phyloP scores from a whole-genome alignment of 257 asterid species.

The Leptodermis oblonga region DNA sequence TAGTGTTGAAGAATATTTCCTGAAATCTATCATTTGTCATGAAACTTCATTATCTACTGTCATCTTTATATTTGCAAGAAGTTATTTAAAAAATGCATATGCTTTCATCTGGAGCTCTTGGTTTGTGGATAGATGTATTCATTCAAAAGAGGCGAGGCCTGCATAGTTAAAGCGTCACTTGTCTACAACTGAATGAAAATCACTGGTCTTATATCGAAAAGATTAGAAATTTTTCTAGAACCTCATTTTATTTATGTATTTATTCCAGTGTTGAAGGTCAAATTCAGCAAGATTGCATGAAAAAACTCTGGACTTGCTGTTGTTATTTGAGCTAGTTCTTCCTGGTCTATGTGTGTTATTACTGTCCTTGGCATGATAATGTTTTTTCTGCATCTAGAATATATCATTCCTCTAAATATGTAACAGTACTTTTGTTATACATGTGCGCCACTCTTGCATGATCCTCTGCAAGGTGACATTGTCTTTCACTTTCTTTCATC shows the following conservation, averaged over 20 bases:
- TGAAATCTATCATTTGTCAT: not conserved
- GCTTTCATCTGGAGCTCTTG: too few relatives aligned
- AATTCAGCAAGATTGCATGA: not conserved
- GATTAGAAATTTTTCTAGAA: not conserved
- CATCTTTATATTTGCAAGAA: not conserved
- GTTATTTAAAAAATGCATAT: not conserved
- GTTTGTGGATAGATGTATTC: too few relatives aligned
- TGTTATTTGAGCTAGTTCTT: not conserved
- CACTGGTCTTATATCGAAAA: not conserved
- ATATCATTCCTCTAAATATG: not conserved
- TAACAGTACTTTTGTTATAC: too few relatives aligned
- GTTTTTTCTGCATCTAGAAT: constrained; percentile 1
- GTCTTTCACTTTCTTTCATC: constrained; percentile 1
- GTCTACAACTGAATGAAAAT: not conserved
- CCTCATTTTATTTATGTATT: not conserved
- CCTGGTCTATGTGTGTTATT: not conserved
- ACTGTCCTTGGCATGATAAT: not conserved
- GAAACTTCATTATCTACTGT: not conserved
- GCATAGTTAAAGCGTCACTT: not conserved
- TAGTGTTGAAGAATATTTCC: not conserved
- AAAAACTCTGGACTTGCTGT: not conserved
- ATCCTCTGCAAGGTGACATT: not conserved
- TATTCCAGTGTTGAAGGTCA: not conserved
- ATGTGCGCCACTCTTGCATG: too few relatives aligned
- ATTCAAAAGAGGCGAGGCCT: too few relatives aligned